phyloP scores from a whole-genome alignment of 2,329 filamentous ascomycete genomes.

The Penicillium sp. region DNA sequence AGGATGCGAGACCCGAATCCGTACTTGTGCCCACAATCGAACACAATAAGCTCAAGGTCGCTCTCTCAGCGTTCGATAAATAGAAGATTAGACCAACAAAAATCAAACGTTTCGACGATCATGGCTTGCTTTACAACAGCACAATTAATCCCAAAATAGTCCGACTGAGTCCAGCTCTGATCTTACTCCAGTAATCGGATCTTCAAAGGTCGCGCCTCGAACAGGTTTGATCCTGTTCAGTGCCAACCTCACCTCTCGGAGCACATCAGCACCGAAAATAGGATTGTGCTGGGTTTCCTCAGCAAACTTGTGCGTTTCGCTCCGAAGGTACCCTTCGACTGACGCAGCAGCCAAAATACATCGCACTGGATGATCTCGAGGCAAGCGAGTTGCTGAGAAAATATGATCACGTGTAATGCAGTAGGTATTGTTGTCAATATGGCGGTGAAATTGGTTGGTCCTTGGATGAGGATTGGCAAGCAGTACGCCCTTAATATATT shows the following conservation, averaged over 20 bases:
- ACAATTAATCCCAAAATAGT: too few relatives aligned
- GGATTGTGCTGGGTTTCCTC: background rate
- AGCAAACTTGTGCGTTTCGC: background rate
- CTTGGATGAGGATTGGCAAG: conserved; percentile 2
- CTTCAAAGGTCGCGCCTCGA: background rate
- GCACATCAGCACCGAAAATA: conserved; percentile 3
- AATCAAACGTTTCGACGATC: too few relatives aligned
- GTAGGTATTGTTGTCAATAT: conserved; percentile 3
- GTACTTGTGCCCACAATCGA: too few relatives aligned
- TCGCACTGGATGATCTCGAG: conserved; percentile 4
- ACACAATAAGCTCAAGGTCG: too few relatives aligned
- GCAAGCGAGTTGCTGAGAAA: conserved; percentile 2
- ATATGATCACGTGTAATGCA: conserved; percentile 1
- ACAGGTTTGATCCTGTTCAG: background rate
- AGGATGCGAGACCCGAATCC: too few relatives aligned
- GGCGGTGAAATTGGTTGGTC: background rate
- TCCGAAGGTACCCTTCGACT: background rate
- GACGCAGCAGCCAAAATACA: conserved; percentile 2
- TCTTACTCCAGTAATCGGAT: conserved; percentile 4
- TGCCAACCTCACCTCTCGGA: background rate
- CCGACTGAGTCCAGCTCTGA: background rate
- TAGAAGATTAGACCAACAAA: too few relatives aligned
- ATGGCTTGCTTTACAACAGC: too few relatives aligned
- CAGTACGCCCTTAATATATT: conserved; percentile 4
- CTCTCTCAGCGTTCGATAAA: too few relatives aligned